phyloP scores from a whole-genome alignment of 805 yeast species.

The Ascoidea asiatica region DNA sequence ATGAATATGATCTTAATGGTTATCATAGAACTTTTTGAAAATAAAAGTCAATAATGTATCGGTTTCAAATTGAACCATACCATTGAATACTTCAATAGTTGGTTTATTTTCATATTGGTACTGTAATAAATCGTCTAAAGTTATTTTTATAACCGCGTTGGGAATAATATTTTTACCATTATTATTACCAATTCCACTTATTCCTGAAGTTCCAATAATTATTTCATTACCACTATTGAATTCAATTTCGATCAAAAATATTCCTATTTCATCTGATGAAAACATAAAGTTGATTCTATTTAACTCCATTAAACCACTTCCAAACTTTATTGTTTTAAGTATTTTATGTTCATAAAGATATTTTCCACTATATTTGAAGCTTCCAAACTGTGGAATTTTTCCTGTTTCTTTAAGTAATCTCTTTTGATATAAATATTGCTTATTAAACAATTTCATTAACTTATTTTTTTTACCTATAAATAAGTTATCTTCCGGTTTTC shows the following conservation, averaged over 20 bases:
- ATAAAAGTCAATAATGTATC: constrained; percentile 54
- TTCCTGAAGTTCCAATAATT: constrained; percentile 20
- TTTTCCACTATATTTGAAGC: constrained; percentile 62
- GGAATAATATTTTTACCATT: background rate
- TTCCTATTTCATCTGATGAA: constrained; percentile 58
- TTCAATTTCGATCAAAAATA: constrained; percentile 57
- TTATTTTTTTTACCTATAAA: constrained; percentile 6
- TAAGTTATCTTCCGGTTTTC: constrained; percentile 16
- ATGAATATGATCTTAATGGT: too few relatives aligned
- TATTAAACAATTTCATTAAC: constrained; percentile 13
- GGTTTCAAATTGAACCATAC: constrained; percentile 57
- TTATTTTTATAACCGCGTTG: constrained; percentile 28
- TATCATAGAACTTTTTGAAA: constrained; percentile 61
- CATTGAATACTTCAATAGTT: constrained; percentile 45
- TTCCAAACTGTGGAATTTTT: constrained; percentile 60
- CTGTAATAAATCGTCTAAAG: constrained; percentile 59
- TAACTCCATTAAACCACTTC: background rate
- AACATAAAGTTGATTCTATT: constrained; percentile 47
- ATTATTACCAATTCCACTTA: constrained; percentile 16
- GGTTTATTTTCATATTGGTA: constrained; percentile 58
- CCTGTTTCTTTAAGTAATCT: constrained; percentile 54
- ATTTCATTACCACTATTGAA: constrained; percentile 48
- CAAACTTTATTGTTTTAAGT: constrained; percentile 35
- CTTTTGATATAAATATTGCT: constrained; percentile 62
- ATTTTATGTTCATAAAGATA: constrained; percentile 63